These are phyloP conservation scores for Xerocomus amazonicus DNA, from an alignment of 1,284 basidiomycete genomes.

Conservation along the genomic window DNA sequence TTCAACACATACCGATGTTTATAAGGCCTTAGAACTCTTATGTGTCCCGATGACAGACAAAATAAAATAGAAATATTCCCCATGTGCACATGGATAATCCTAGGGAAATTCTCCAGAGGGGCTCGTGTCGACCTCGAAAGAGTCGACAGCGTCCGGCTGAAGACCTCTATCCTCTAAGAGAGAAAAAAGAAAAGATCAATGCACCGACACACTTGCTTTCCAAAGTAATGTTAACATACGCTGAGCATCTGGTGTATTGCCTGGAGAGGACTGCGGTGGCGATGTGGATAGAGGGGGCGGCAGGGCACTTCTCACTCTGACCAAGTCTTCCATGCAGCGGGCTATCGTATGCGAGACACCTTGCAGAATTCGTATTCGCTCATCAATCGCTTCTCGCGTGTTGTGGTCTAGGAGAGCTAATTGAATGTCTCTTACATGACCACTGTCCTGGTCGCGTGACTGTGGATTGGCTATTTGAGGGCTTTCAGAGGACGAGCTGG, in stretches of 20 bases:
- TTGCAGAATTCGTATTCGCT: slow-evolving; percentile 73
- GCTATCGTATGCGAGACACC: slow-evolving; percentile 67
- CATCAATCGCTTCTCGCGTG: slow-evolving; percentile 78
- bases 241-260: slow-evolving; percentile 4
- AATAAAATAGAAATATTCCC: neutral
- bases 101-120: slow-evolving; percentile 4
- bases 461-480: neutral
- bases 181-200: slow-evolving; percentile 5
- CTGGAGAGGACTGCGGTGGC: slow-evolving; percentile 1
- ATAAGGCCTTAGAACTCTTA: slow-evolving; percentile 4
- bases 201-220: neutral
- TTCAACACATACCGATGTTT: slow-evolving; percentile 1
- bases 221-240: slow-evolving; percentile 14
- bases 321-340: slow-evolving; percentile 73
- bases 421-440: slow-evolving; percentile 53
- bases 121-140: slow-evolving; percentile 1
- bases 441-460: slow-evolving; percentile 26
- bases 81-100: neutral
- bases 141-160: neutral
- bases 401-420: slow-evolving; percentile 56
- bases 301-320: slow-evolving; percentile 66
- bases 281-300: slow-evolving; percentile 35
- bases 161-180: slow-evolving; percentile 4
- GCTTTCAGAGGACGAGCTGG: neutral
- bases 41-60: neutral